A percentile compares a stretch with the other conserved stretches of the same genome.
phyloP scores from a whole-genome alignment of 768 basidiomycete species.

The Rhizopogon vinicolor region DNA sequence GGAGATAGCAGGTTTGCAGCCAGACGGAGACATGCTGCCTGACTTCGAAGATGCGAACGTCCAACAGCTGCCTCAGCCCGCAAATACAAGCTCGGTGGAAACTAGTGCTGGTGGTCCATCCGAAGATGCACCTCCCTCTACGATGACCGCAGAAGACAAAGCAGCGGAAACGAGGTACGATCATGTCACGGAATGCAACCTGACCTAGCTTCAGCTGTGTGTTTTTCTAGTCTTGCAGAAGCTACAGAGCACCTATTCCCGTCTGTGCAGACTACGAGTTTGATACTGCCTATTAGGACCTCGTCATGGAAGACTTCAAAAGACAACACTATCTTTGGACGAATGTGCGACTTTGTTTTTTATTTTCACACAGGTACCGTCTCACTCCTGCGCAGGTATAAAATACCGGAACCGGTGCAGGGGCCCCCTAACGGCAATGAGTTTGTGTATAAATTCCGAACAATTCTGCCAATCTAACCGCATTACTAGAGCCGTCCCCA shows the following conservation, averaged over 20 bases:
- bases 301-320: constrained; percentile 21
- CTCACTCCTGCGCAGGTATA: constrained; percentile 1
- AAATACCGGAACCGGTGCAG: not conserved
- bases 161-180: constrained; percentile 21
- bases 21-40: constrained; percentile 37
- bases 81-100: constrained; percentile 5
- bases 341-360: constrained; percentile 40
- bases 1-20: constrained; percentile 43
- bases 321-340: constrained; percentile 54
- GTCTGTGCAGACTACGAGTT: constrained; percentile 20
- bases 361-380: not conserved
- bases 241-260: constrained; percentile 48
- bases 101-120: constrained; percentile 5
- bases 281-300: constrained; percentile 32
- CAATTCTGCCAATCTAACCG: not conserved
- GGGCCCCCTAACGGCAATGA: constrained; percentile 5
- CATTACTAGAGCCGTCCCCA: constrained; percentile 18
- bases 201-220: constrained; percentile 1
- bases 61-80: constrained; percentile 3
- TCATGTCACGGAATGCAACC: not conserved
- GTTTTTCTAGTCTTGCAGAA: constrained; percentile 30
- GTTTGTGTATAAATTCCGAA: constrained; percentile 11
- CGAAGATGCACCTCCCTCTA: constrained; percentile 7
- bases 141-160: constrained; percentile 11
- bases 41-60: constrained; percentile 52